Percentiles rank a stretch among this genome's conserved stretches.
Conservation (phyloP, 768 basidiomycete genomes). For the Termitomyces sp. region DNA sequence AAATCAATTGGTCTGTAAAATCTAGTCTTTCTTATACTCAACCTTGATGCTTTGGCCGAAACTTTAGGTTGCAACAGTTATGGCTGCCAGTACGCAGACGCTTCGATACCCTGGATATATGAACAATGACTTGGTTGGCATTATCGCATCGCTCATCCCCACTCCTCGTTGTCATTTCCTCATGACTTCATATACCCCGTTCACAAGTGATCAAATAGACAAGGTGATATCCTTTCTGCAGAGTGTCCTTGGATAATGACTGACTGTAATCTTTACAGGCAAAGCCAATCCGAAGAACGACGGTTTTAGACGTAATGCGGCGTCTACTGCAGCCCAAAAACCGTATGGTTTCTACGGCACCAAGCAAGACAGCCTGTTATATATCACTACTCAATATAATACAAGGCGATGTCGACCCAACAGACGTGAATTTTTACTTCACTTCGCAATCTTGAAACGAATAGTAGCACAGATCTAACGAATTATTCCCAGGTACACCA, state of each 20-base stretch:
- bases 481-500: conserved; percentile 73
- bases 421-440: conserved; percentile 58
- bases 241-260: neutral
- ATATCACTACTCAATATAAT: conserved; percentile 98
- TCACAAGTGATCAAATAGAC: conserved; percentile 95
- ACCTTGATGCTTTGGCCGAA: neutral
- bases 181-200: conserved; percentile 98
- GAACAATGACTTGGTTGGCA: conserved; percentile 98
- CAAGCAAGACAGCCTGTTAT: conserved; percentile 90
- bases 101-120: conserved; percentile 97
- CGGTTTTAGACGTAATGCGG: conserved; percentile 98
- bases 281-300: conserved; percentile 92
- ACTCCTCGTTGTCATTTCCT: conserved; percentile 97
- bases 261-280: conserved; percentile 45
- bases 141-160: conserved; percentile 94
- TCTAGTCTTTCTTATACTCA: neutral
- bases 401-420: conserved; percentile 97
- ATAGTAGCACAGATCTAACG: neutral
- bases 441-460: neutral
- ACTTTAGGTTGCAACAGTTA: conserved; percentile 87
- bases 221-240: conserved; percentile 44
- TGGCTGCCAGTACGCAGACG: conserved; percentile 96
- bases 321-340: conserved; percentile 97
- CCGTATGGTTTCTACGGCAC: conserved; percentile 93
- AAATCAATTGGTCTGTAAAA: conserved; percentile 69